Evolutionary conservation across 768 basidiomycete species (phyloP).

Genomic region (Podaxis pistillaris): DNA sequence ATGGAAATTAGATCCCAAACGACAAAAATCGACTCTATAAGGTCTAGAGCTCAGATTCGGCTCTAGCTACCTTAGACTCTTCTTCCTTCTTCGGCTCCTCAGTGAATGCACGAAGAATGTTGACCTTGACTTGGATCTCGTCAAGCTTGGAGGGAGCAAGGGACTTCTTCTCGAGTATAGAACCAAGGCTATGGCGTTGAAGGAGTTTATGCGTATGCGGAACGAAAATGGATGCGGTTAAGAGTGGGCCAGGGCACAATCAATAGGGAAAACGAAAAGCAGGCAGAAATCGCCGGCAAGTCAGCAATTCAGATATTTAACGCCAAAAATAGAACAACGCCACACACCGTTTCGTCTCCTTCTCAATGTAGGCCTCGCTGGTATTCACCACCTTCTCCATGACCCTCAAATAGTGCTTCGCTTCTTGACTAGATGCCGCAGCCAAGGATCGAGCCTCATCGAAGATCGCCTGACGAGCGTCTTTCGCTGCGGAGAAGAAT

Average conservation of each 20-base stretch:
- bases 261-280: neutral
- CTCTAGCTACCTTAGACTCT: conserved; percentile 35
- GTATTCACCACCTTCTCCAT: conserved; percentile 84
- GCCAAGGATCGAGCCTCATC: conserved; percentile 61
- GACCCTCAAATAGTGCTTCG: conserved; percentile 81
- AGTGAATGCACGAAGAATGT: conserved; percentile 71
- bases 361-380: conserved; percentile 74
- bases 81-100: conserved; percentile 37
- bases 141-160: conserved; percentile 80
- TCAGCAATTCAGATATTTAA: conserved; percentile 9
- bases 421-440: conserved; percentile 45
- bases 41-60: conserved; percentile 45
- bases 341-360: conserved; percentile 79
- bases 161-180: conserved; percentile 77
- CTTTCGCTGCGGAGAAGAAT: conserved; percentile 64
- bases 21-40: neutral
- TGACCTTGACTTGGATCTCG: conserved; percentile 90
- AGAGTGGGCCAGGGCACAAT: neutral
- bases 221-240: neutral
- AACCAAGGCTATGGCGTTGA: conserved; percentile 50
- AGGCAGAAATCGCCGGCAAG: neutral
- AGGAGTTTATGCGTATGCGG: neutral
- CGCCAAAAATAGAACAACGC: conserved; percentile 13
- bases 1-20: neutral
- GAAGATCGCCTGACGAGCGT: conserved; percentile 58